phyloP scores from a whole-genome alignment of 106 monocot genomes.

The Allium fistulosum region DNA sequence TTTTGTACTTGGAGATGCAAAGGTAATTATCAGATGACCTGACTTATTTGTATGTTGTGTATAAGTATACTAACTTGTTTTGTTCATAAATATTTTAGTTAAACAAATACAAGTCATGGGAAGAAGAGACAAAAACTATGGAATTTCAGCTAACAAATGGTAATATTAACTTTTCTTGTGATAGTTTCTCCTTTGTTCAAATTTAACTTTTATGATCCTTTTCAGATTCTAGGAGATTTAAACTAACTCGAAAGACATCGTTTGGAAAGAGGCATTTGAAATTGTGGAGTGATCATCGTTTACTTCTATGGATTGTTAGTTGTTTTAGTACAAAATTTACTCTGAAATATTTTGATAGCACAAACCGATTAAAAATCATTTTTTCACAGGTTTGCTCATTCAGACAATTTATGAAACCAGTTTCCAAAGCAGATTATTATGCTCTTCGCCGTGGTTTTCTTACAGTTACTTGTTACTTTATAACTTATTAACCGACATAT shows the following conservation, averaged over 20 bases:
- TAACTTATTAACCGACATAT: not conserved
- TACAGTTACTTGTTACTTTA: conserved; percentile 14
- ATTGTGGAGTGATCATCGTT: conserved; percentile 26
- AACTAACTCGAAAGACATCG: conserved; percentile 30
- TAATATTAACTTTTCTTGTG: not conserved
- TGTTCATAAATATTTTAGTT: conserved; percentile 15
- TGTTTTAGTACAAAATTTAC: not conserved
- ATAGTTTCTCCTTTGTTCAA: not conserved
- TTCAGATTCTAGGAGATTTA: conserved; percentile 39
- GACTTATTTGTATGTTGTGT: too few relatives aligned
- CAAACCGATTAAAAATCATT: too few relatives aligned
- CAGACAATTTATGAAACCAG: conserved; percentile 22
- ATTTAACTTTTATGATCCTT: not conserved
- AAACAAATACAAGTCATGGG: conserved; percentile 27
- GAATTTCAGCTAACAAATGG: conserved; percentile 31
- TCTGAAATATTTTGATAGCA: too few relatives aligned
- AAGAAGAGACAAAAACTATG: conserved; percentile 42
- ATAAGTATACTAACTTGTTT: not conserved
- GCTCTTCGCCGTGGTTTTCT: conserved; percentile 42
- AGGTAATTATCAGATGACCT: conserved; percentile 5
- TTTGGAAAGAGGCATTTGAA: conserved; percentile 38
- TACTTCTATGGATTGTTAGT: conserved; percentile 33
- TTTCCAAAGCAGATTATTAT: conserved; percentile 42
- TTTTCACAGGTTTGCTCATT: conserved; percentile 25
- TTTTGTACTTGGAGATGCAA: conserved; percentile 13